These are phyloP conservation scores for Mycena sanguinolenta DNA, from an alignment of 768 basidiomycete species.

Conservation along the genomic window DNA sequence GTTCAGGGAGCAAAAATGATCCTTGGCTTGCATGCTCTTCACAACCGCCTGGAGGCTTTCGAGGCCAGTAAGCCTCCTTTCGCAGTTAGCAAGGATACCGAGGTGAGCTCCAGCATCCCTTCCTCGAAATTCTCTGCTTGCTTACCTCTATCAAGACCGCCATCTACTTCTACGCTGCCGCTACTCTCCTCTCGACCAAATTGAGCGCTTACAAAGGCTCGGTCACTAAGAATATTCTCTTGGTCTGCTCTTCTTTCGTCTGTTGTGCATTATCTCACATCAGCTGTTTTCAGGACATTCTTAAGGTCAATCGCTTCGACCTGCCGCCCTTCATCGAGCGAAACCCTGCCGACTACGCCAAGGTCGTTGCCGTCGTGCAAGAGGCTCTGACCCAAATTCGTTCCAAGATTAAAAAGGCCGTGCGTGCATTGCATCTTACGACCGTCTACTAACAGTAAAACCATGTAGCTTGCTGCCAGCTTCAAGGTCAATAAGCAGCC, in stretches of 20 bases:
- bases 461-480: constrained; percentile 1
- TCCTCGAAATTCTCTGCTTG: neutral
- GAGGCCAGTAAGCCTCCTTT: neutral
- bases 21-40: neutral
- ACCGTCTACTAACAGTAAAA: neutral
- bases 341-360: neutral
- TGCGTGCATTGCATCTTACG: neutral
- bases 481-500: constrained; percentile 13
- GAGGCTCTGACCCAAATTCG: neutral
- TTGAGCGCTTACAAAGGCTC: constrained; percentile 13
- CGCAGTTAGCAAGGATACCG: neutral
- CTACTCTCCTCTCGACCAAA: constrained; percentile 6
- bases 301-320: neutral
- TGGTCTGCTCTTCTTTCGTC: neutral
- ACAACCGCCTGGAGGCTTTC: constrained; percentile 2
- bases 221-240: constrained; percentile 1
- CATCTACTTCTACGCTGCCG: constrained; percentile 3
- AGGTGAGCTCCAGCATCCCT: neutral
- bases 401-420: neutral
- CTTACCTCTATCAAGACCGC: neutral
- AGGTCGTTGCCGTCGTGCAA: neutral
- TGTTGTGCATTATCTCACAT: neutral
- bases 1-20: constrained; percentile 4
- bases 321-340: neutral
- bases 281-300: neutral